Evolutionary conservation across 208 protist species (phyloP).

Genomic region (Borovskyia barvae): DNA sequence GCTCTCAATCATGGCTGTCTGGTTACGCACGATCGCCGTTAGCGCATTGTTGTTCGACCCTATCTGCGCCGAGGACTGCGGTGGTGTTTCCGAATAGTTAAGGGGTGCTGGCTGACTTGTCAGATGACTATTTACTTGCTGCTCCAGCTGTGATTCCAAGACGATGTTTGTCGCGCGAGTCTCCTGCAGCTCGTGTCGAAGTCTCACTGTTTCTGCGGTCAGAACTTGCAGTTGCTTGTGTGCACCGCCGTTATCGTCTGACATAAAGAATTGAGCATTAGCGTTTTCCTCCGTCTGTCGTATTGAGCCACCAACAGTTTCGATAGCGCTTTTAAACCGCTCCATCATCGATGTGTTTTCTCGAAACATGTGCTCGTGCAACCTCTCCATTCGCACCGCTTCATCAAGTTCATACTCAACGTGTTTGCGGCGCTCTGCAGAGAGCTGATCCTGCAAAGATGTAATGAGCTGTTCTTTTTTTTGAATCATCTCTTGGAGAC

Average conservation of each 20-base stretch:
- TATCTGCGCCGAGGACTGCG: no score
- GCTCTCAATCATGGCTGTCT: constrained; percentile 76
- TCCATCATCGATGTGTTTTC: constrained; percentile 86
- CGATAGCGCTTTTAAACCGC: constrained; percentile 74
- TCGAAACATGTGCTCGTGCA: constrained; percentile 82
- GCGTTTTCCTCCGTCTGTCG: constrained; percentile 6
- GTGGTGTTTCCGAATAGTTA: no score
- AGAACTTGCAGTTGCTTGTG: constrained; percentile 58
- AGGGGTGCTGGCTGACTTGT: no score
- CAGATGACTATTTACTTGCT: constrained; percentile 31
- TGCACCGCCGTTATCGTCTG: constrained; percentile 17
- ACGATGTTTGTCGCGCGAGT: constrained; percentile 62
- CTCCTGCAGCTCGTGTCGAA: constrained; percentile 64
- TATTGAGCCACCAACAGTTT: constrained; percentile 42
- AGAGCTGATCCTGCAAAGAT: constrained; percentile 75
- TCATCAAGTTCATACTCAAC: constrained; percentile 74
- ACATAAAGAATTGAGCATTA: constrained; percentile 6
- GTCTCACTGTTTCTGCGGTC: constrained; percentile 64
- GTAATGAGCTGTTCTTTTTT: constrained; percentile 69
- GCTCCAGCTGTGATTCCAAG: constrained; percentile 71
- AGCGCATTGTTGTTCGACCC: constrained; percentile 31
- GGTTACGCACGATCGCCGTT: constrained; percentile 60
- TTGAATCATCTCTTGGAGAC: constrained; percentile 73
- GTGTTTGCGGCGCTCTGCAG: constrained; percentile 66
- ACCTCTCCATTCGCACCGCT: constrained; percentile 72